Evolutionary conservation across 257 asterid genomes (phyloP), one percentile per base, ranked within the genome.

Genomic region (Solanum sejunctum): DNA sequence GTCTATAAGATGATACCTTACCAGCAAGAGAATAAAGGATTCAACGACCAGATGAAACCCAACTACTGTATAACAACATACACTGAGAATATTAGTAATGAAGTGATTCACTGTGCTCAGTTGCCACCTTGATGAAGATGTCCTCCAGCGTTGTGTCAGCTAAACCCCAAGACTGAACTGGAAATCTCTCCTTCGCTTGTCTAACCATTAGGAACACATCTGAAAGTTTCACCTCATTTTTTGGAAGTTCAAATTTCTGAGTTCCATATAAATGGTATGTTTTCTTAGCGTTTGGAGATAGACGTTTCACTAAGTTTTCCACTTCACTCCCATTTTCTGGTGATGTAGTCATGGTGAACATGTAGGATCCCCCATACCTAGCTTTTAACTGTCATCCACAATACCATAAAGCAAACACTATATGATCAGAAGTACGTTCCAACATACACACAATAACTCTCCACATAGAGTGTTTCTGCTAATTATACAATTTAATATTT

Each of bases 61-160:
- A 70, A 16, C 52, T 70, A 26, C 63, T 15, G 63, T 26, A 23
- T 51, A 51, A 51, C 45, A 51, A 15, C n/a, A 73, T 47, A 23
- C n/a, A 49, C 8, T 51, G 15, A 49, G 39, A 51, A 23, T 10
- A 75, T 49, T 2, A 15, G 36, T 17, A 60, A 45, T 12, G 10
- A 56, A 63, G 58, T 45, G 28, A 63, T 82, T 82, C 77, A 66
- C 28, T 82, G 17, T 60, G 85, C 47, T 82, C 77, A 63, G 78
- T 45, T 70, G 91, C 90, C 61, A 90, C 92, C 88, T 88, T 90
- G 41, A 88, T 82, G 52, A 90, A 87, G 36, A 88, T 91, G 58
- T 90, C 92, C 80, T 90, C 92, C 85, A 90, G 47, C 13, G 87
- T 90, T 61, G 92, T 88, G 47, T 90, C 92, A 81, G 91, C 86